Conservation (phyloP, 768 basidiomycete genomes). For the Candolleomyces aberdarensis region DNA sequence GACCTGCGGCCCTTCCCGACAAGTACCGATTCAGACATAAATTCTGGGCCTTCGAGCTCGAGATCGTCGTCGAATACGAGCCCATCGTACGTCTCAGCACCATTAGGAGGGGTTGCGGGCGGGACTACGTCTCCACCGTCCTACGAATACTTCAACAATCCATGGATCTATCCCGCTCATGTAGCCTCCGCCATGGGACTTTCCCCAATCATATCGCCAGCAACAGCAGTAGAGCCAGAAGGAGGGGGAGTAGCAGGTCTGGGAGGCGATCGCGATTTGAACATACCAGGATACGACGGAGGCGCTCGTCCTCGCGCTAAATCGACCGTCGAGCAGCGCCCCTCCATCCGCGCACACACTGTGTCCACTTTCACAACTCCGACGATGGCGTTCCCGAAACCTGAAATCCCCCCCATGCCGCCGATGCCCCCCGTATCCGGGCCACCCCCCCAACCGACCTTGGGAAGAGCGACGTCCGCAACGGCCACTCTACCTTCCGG, state of each 20-base stretch:
- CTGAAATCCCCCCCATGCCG: background rate
- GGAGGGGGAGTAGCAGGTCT: background rate
- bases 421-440: background rate
- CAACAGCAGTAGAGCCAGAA: background rate
- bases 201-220: no score
- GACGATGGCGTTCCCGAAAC: constrained; percentile 3
- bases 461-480: background rate
- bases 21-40: background rate
- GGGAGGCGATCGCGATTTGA: background rate
- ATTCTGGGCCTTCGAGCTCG: no score
- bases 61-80: background rate
- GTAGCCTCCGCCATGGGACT: background rate
- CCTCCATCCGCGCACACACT: background rate
- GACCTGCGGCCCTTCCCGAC: background rate
- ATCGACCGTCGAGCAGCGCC: background rate
- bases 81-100: background rate
- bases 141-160: constrained; percentile 3
- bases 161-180: background rate
- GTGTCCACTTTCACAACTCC: background rate
- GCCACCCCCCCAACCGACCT: background rate
- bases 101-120: background rate
- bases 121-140: background rate
- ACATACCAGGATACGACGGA: background rate
- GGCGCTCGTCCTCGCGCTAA: background rate
- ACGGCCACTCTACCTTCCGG: background rate